A percentile compares a stretch with the other conserved stretches of the same genome.
Conservation (phyloP, 768 basidiomycete genomes). For the Termitomyces sp. region DNA sequence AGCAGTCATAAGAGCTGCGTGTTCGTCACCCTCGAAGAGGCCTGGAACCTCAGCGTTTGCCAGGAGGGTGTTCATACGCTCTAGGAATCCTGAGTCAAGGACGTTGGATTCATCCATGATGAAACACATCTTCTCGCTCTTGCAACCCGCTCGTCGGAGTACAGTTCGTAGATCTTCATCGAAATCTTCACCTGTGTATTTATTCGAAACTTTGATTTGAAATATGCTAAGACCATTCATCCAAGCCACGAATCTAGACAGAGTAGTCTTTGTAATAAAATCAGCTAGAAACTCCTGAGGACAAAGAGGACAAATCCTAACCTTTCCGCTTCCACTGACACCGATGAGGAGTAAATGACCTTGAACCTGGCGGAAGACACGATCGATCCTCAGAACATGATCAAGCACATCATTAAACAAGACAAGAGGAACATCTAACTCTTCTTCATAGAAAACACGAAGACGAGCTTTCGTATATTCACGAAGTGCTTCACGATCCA, state of each 20-base stretch:
- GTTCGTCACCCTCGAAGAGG: conserved; percentile 99
- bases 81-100: conserved; percentile 96
- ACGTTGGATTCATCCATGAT: conserved; percentile 99
- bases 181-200: conserved; percentile 97
- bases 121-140: conserved; percentile 99
- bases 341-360: conserved; percentile 96
- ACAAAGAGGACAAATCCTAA: conserved; percentile 26
- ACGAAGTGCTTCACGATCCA: conserved; percentile 87
- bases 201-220: conserved; percentile 99
- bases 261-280: conserved; percentile 64
- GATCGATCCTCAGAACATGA: conserved; percentile 95
- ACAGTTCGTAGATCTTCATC: conserved; percentile 96
- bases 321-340: conserved; percentile 98
- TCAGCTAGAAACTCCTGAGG: conserved; percentile 6
- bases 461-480: conserved; percentile 97
- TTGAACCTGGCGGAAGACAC: conserved; percentile 97
- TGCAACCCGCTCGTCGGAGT: conserved; percentile 92
- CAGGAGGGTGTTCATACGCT: conserved; percentile 99
- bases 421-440: conserved; percentile 94
- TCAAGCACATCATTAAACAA: conserved; percentile 98
- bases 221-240: conserved; percentile 99
- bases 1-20: conserved; percentile 96
- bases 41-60: conserved; percentile 99
- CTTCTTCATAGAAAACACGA: conserved; percentile 98
- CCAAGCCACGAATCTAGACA: conserved; percentile 99